Base-by-base conservation (phyloP, 805 yeast species). In the Spathaspora gorwiae region DNA sequence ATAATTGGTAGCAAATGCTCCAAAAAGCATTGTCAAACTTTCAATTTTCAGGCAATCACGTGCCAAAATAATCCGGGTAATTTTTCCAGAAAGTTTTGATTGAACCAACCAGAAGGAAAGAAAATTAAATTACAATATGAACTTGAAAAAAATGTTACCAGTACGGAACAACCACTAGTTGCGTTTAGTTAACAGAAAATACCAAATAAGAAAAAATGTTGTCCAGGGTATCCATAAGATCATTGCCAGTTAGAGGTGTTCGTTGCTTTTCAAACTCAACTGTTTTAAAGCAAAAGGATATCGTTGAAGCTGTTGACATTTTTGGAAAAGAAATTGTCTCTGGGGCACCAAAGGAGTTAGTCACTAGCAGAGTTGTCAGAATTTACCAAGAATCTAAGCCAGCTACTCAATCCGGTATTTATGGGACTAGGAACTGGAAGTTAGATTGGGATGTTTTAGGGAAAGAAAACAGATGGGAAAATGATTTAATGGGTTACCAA, bases 401-500 rank as follows among this genome's bases (percentile, higher is more conserved):
- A 12, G 95, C 95, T 34, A 87, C 90, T 13, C 96, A 87, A 69
- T 80, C 87, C 32, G 88, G 90, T 10, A 63, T 65, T 46, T 68
- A 72, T 55, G 75, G 78, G 56, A 73, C 78, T 14, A 62, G 67
- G 45, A 62, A 59, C 53, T 87, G 96, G 96, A 81, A 79, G 57
- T 60, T 87, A 46, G 95, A 87, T 65, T 87, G 94, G 92, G 95
- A 88, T 59, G 78, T 87, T 36, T 68, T 83, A 46, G 81, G 81
- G 38, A 80, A 83, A 57, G 87, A 85, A 19, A 81, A 87, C 71
- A 73, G 94, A 61, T 87, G 95, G 95, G 96, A 87, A 61, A 87
- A 87, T 65, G 92, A 86, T 62, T 72, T 87, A 61, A 87, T 87
- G 65, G 96, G 96, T 26, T 87, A 86, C 72, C 90, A 86, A 57